phyloP scores from a whole-genome alignment of 305 asterid species.

The Fraxinus platypoda region DNA sequence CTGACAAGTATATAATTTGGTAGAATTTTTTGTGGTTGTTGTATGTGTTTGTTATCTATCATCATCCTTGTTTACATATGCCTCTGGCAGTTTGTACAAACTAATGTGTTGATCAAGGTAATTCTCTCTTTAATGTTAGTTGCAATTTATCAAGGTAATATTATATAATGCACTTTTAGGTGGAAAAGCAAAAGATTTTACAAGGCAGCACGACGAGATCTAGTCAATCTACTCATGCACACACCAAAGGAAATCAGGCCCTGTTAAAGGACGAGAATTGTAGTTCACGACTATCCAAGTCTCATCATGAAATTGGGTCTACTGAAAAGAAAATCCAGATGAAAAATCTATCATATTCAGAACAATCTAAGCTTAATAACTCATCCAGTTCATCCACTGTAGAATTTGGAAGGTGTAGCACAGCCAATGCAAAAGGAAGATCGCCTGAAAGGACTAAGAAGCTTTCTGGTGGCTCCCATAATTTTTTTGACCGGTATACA shows the following conservation, averaged over 20 bases:
- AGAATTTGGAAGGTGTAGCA: constrained; percentile 30
- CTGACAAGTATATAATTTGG: neutral
- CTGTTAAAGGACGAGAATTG: constrained; percentile 34
- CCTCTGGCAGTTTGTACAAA: neutral
- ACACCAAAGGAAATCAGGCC: constrained; percentile 35
- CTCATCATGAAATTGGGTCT: constrained; percentile 31
- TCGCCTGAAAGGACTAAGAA: constrained; percentile 53
- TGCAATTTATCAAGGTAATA: neutral
- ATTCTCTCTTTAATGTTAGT: neutral
- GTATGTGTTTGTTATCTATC: constrained; percentile 3
- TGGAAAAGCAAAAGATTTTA: constrained; percentile 83
- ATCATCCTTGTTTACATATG: neutral
- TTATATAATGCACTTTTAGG: constrained; percentile 43
- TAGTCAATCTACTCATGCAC: constrained; percentile 28
- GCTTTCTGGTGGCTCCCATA: constrained; percentile 41
- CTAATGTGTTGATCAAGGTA: neutral
- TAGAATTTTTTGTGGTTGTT: neutral
- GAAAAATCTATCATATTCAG: constrained; percentile 31
- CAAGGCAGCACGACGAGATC: constrained; percentile 51
- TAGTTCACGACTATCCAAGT: constrained; percentile 37
- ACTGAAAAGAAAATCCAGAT: constrained; percentile 34
- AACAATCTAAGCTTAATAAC: constrained; percentile 29
- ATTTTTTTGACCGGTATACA: constrained; percentile 71
- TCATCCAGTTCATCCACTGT: constrained; percentile 31
- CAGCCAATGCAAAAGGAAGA: constrained; percentile 36